These are phyloP conservation scores for Cadophora sp. DNA, from an alignment of 2,329 filamentous ascomycete species.

Conservation along the genomic window DNA sequence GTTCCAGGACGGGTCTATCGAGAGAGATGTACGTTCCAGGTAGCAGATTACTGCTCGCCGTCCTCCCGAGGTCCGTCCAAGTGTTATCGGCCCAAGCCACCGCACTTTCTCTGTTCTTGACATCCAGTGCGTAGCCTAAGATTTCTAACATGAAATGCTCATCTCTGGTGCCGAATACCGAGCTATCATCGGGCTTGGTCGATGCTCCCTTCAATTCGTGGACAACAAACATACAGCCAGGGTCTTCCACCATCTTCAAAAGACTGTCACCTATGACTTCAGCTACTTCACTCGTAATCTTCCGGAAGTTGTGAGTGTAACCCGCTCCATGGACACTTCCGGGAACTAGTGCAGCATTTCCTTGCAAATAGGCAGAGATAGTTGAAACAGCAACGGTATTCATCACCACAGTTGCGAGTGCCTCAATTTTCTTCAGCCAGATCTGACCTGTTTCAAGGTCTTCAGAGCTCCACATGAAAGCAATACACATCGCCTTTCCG, in stretches of 20 bases:
- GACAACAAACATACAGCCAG: slow-evolving; percentile 42
- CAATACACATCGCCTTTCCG: slow-evolving; percentile 40
- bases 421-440: slow-evolving; percentile 43
- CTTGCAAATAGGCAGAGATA: slow-evolving; percentile 35
- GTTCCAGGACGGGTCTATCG: slow-evolving; percentile 27
- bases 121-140: slow-evolving; percentile 38
- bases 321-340: slow-evolving; percentile 20
- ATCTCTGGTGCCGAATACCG: slow-evolving; percentile 44
- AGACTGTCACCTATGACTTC: slow-evolving; percentile 19
- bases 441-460: slow-evolving; percentile 43
- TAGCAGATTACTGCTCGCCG: slow-evolving; percentile 40
- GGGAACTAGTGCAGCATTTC: slow-evolving; percentile 3
- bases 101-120: slow-evolving; percentile 38
- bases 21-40: slow-evolving; percentile 46
- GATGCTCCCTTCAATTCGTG: slow-evolving; percentile 43
- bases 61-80: slow-evolving; percentile 36
- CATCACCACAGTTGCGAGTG: slow-evolving; percentile 41
- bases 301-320: slow-evolving; percentile 25
- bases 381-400: slow-evolving; percentile 41
- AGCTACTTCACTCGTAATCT: slow-evolving; percentile 21
- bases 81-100: slow-evolving; percentile 38
- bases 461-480: slow-evolving; percentile 46
- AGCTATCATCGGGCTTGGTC: slow-evolving; percentile 32
- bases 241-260: slow-evolving; percentile 39
- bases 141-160: slow-evolving; percentile 50